Conservation (phyloP, 2,329 filamentous ascomycete species). For the Scortechinia acanthostroma region DNA sequence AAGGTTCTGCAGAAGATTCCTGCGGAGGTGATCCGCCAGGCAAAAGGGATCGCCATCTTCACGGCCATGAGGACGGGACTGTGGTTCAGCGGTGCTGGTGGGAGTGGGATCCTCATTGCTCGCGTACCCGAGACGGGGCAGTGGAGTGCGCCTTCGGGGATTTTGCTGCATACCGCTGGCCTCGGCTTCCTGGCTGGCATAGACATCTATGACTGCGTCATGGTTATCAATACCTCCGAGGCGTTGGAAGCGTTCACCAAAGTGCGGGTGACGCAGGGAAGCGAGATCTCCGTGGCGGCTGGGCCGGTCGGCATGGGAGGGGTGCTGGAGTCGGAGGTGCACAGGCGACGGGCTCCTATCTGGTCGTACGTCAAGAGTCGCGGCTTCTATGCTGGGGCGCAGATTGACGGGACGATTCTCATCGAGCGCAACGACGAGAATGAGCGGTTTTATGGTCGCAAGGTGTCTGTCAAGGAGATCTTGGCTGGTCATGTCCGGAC, state of each 20-base stretch:
- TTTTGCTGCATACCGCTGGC: conserved; percentile 73
- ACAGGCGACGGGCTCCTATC: conserved; percentile 63
- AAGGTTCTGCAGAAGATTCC: conserved; percentile 50
- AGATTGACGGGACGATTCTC: conserved; percentile 79
- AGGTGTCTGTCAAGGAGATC: conserved; percentile 54
- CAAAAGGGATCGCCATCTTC: conserved; percentile 66
- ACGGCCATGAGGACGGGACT: conserved; percentile 63
- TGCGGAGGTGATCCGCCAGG: conserved; percentile 52
- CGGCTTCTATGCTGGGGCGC: conserved; percentile 80
- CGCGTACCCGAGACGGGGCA: conserved; percentile 48
- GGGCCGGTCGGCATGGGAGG: conserved; percentile 66
- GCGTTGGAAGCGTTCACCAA: conserved; percentile 73
- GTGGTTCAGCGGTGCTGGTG: conserved; percentile 58
- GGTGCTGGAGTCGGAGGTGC: conserved; percentile 60
- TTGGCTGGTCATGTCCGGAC: conserved; percentile 49
- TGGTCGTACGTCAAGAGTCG: conserved; percentile 86
- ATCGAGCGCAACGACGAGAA: conserved; percentile 86
- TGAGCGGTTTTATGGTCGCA: conserved; percentile 72
- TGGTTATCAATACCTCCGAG: conserved; percentile 74
- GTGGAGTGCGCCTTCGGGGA: conserved; percentile 78
- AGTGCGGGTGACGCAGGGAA: conserved; percentile 69
- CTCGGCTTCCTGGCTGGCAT: conserved; percentile 75
- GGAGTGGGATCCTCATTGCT: conserved; percentile 57
- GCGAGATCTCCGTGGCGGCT: conserved; percentile 71
- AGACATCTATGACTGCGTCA: conserved; percentile 83